These are phyloP conservation scores for Wickerhamomyces sydowiorum DNA, from an alignment of 805 yeast species.

Conservation along the genomic window DNA sequence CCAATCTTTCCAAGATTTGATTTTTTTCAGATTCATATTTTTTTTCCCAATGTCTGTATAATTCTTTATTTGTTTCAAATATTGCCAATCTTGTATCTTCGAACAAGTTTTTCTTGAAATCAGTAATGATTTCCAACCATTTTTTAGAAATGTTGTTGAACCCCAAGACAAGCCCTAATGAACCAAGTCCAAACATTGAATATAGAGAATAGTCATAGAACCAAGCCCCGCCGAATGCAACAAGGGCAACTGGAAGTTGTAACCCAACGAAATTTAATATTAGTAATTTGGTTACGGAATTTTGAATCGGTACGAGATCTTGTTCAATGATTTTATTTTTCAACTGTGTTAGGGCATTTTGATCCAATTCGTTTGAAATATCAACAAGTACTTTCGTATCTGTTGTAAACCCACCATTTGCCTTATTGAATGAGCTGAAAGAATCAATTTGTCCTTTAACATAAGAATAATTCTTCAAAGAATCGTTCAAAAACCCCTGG, in stretches of 20 bases:
- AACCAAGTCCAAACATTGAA: slow-evolving; percentile 27
- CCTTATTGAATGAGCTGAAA: slow-evolving; percentile 14
- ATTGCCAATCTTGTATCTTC: slow-evolving; percentile 19
- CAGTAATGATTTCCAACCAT: slow-evolving; percentile 21
- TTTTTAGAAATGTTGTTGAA: slow-evolving; percentile 24
- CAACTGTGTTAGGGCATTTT: slow-evolving; percentile 13
- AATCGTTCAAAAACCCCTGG: slow-evolving; percentile 19
- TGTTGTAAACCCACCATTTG: background rate
- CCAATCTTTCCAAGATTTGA: background rate
- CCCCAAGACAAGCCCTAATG: slow-evolving; percentile 26
- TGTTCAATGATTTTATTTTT: slow-evolving; percentile 15
- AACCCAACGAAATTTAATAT: slow-evolving; percentile 23
- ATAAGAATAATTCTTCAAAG: slow-evolving; percentile 22
- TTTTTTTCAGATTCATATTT: slow-evolving; percentile 14
- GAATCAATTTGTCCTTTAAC: slow-evolving; percentile 28
- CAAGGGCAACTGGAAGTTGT: slow-evolving; percentile 25
- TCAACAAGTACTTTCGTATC: slow-evolving; percentile 2
- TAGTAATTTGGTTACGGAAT: slow-evolving; percentile 19
- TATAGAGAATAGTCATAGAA: slow-evolving; percentile 23
- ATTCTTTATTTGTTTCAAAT: slow-evolving; percentile 12
- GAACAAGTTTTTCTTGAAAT: slow-evolving; percentile 19
- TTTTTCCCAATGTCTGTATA: slow-evolving; percentile 16
- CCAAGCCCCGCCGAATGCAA: slow-evolving; percentile 22
- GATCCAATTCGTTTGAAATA: slow-evolving; percentile 5
- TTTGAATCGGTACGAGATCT: slow-evolving; percentile 19